Evolutionary conservation across 1,139 yeast species (phyloP), one percentile per base, ranked within the genome.

Genomic region (Protomyces inundatus): DNA sequence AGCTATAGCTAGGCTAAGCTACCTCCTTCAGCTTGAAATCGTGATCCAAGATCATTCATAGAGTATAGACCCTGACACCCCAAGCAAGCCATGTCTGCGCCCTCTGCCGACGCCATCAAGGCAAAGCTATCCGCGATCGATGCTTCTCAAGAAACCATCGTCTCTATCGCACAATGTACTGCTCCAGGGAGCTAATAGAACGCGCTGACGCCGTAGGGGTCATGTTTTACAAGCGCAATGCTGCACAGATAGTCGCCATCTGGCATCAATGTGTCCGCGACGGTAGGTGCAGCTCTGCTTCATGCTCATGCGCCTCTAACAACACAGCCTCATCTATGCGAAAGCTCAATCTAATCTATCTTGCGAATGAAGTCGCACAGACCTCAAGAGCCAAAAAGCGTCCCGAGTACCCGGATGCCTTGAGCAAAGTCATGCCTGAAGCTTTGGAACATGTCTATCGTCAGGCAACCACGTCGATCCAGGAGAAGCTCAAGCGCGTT

Each of bases 361-460:
- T 90, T 30, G 87, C 89, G 64, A 90, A 90, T 72, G 97, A 90
- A 70, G 87, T 90, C 34, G 87, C 88, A 0, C 97, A 90, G 74
- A 88, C 88, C 71, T 84, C 93, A 2, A 80, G 86, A 64, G 86
- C 87, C 54, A 84, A 85, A 70, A 79, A 82, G 68, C 84, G 82
- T 70, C 76, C 75, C 1, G 89, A 85, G 64, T 86, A 86, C 69
- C 76, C 85, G 6, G 75, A 74, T 4, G 86, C 84, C 3, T 89
- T 88, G 74, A 80, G 82, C 5, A 71, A 72, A 2, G 82, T 77
- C 74, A 71, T 76, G 55, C 80, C 81, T 62, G 71, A 72, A 5
- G 69, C 80, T 0, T 74, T 78, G 12, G 73, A 68, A 4, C 65
- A 65, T 4, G 76, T 77, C 3, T 75, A 73, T 65, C 65, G 70